Conservation (phyloP, 495 filamentous ascomycete species). For the Podospora anserina region DNA sequence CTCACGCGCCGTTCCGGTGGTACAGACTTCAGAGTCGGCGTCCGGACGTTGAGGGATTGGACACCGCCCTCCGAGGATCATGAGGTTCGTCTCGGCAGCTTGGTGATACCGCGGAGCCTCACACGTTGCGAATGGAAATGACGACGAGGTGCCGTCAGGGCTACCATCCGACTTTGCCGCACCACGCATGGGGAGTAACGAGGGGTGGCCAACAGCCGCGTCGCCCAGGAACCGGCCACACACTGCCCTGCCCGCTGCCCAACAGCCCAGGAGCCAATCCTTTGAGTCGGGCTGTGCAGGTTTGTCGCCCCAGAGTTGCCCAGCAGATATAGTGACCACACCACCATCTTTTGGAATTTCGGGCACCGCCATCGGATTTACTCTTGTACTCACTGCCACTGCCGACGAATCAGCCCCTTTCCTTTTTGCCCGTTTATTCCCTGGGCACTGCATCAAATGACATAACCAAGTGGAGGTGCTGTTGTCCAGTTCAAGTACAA, state of each 20-base stretch:
- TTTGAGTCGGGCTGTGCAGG: not conserved
- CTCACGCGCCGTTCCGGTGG: not conserved
- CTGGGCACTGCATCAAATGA: not conserved
- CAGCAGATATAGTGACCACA: slow-evolving; percentile 5
- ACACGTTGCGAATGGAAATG: not conserved
- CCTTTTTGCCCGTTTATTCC: slow-evolving; percentile 1
- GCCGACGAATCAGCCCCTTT: not conserved
- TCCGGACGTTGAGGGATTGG: not conserved
- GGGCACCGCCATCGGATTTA: not conserved
- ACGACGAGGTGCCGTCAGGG: not conserved
- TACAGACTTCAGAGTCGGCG: not conserved
- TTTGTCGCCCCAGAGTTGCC: not conserved
- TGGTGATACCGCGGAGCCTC: not conserved
- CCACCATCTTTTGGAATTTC: not conserved
- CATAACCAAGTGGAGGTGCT: too few relatives aligned
- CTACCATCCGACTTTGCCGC: slow-evolving; percentile 1
- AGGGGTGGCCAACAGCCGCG: not conserved
- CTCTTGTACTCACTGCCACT: slow-evolving; percentile 1
- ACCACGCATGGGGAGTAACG: not conserved
- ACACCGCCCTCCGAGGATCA: not conserved
- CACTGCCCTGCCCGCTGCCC: not conserved
- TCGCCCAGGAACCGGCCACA: not conserved
- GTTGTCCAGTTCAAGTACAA: not conserved
- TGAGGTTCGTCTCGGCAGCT: not conserved
- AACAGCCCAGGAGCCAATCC: not conserved